Evolutionary conservation across 352 stramenopile genomes (phyloP).

Genomic region (Pythium brassicae): DNA sequence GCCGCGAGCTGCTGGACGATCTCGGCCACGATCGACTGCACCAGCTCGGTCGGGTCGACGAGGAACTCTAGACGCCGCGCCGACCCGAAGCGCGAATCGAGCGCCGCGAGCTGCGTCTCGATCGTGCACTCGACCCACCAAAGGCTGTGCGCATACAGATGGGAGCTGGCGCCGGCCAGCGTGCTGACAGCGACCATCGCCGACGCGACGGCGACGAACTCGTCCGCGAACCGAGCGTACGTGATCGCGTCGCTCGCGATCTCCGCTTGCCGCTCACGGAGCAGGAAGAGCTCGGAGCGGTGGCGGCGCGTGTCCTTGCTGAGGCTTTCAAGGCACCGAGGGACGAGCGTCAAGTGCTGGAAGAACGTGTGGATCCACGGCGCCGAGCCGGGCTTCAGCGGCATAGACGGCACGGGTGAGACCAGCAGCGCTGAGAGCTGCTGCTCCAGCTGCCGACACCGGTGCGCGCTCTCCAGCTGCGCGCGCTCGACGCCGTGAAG

Average conservation of each 20-base stretch:
- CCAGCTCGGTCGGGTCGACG: background rate
- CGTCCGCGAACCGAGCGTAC: background rate
- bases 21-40: background rate
- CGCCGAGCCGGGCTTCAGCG: background rate
- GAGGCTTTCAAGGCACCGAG: background rate
- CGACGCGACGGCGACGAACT: constrained; percentile 14
- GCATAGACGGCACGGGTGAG: background rate
- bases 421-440: background rate
- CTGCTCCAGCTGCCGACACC: constrained; percentile 2
- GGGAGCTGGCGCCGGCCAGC: constrained; percentile 11
- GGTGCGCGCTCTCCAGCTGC: constrained; percentile 8
- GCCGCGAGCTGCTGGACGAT: constrained; percentile 1
- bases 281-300: constrained; percentile 6
- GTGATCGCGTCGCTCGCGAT: background rate
- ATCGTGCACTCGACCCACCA: constrained; percentile 23
- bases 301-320: constrained; percentile 6
- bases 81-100: background rate
- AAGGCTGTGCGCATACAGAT: constrained; percentile 26
- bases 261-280: constrained; percentile 3
- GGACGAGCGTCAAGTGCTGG: constrained; percentile 1
- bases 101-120: constrained; percentile 4
- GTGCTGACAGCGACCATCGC: constrained; percentile 20
- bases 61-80: background rate
- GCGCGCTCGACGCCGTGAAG: constrained; percentile 12
- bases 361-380: constrained; percentile 7